Base-by-base conservation (phyloP, 306 rosid genomes). In the Abrus pulchellus region DNA sequence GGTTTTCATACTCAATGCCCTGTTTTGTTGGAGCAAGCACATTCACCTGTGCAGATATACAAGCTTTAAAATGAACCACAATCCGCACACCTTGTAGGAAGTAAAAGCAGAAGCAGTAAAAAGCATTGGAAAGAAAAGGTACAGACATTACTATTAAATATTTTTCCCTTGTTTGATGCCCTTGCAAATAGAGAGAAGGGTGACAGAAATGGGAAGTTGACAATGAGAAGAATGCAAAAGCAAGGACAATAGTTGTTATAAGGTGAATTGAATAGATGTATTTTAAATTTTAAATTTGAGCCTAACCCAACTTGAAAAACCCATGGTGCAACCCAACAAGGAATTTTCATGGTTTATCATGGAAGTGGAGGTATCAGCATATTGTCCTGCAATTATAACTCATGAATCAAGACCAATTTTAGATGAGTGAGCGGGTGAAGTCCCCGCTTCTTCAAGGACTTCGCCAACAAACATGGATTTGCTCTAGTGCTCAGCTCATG, bases 401-500 rank as follows among this genome's bases (percentile, higher is more conserved):
- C 67, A 33, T 9, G n/a, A 61, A 27, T 70, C 47, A 53, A 34
- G 29, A 52, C 9, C 47, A 71, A 49, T 49, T 12, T 5, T 36
- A 44, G 59, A n/a, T 13, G 10, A 27, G 73, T 48, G 40, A 43
- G 73, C 44, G 55, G 38, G 34, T 0, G 28, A 44, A 68, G 12
- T 44, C 56, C 3, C 38, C 44, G 5, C 34, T 44, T 74, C 56
- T 70, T 72, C 14, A 60, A 61, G 70, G 20, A 62, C 8, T 71
- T 71, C 8, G 28, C 48, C 62, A 52, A 10, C 61, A 71, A 49
- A n/a, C 61, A 48, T 32, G 27, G 71, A 75, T 34, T 76, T 76
- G 27, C 44, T 7, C 53, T 34, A n/a, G 73, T 53, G 36, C 50
- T 38, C 40, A 53, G 40, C 27, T 36, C 66, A 20, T 34, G 40